Percentiles rank a stretch among this genome's conserved stretches.
These are phyloP conservation scores for Taphrina confusa DNA, from an alignment of 1,139 yeast species.

Conservation along the genomic window DNA sequence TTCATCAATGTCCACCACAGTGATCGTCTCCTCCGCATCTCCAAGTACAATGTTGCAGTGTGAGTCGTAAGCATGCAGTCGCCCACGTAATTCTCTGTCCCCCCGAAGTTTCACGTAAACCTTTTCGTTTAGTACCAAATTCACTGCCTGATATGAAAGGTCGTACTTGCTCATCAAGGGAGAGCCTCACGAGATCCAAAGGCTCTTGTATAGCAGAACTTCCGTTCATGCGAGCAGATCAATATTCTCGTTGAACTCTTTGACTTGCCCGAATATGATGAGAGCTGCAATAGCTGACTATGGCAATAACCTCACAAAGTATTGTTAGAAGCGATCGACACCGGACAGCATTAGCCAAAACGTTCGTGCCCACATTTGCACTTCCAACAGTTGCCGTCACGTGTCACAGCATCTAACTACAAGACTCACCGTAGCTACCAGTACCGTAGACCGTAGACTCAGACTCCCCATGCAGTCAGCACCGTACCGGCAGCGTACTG, in stretches of 20 bases:
- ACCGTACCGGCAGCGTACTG: too few relatives aligned
- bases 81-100: conserved; percentile 90
- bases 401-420: too few relatives aligned
- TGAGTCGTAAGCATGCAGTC: conserved; percentile 57
- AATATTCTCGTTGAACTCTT: not conserved
- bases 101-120: conserved; percentile 91
- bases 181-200: conserved; percentile 79
- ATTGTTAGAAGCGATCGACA: too few relatives aligned
- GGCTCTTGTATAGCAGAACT: conserved; percentile 54
- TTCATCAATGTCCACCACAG: conserved; percentile 55
- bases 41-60: conserved; percentile 76
- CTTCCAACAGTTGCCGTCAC: too few relatives aligned
- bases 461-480: too few relatives aligned
- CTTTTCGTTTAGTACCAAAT: conserved; percentile 41
- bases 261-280: too few relatives aligned
- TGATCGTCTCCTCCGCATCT: conserved; percentile 85
- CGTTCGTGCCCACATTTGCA: too few relatives aligned
- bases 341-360: too few relatives aligned
- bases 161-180: conserved; percentile 65
- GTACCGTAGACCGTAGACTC: too few relatives aligned
- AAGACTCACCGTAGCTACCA: too few relatives aligned
- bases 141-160: not conserved
- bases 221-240: conserved; percentile 22
- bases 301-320: too few relatives aligned
- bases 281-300: too few relatives aligned